These are phyloP conservation scores for Alternaria longipes DNA, from an alignment of 2,329 filamentous ascomycete species.

Conservation along the genomic window DNA sequence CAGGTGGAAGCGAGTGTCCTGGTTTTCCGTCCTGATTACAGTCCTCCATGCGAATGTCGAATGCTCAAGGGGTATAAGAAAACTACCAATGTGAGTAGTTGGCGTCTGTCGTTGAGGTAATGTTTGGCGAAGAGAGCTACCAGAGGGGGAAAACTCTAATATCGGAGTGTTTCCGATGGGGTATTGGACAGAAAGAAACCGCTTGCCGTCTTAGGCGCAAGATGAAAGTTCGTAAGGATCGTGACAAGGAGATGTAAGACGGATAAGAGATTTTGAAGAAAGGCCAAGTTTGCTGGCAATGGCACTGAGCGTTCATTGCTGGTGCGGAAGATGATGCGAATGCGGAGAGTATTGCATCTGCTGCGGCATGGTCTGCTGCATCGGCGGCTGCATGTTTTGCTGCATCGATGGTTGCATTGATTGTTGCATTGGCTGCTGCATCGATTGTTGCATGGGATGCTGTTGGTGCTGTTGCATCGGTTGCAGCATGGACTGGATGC, in stretches of 20 bases:
- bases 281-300: slow-evolving; percentile 22
- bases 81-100: slow-evolving; percentile 10
- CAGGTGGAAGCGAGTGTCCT: slow-evolving; percentile 29
- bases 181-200: slow-evolving; percentile 18
- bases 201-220: slow-evolving; percentile 4
- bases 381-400: slow-evolving; percentile 12
- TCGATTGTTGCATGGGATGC: slow-evolving; percentile 9
- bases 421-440: slow-evolving; percentile 17
- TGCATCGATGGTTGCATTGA: slow-evolving; percentile 15
- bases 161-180: slow-evolving; percentile 13
- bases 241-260: slow-evolving; percentile 23
- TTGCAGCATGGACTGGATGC: slow-evolving; percentile 53
- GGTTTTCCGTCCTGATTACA: slow-evolving; percentile 27
- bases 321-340: slow-evolving; percentile 27
- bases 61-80: slow-evolving; percentile 14
- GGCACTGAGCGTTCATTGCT: slow-evolving; percentile 19
- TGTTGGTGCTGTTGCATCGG: slow-evolving; percentile 12
- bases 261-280: slow-evolving; percentile 22
- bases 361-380: slow-evolving; percentile 11
- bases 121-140: slow-evolving; percentile 8
- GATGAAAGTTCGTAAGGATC: slow-evolving; percentile 26
- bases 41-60: slow-evolving; percentile 19
- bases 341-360: slow-evolving; percentile 32
- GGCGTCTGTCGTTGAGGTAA: slow-evolving; percentile 2
- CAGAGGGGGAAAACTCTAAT: slow-evolving; percentile 3